Evolutionary conservation across 768 basidiomycete species (phyloP).

Genomic region (Pulveroboletus sp.): DNA sequence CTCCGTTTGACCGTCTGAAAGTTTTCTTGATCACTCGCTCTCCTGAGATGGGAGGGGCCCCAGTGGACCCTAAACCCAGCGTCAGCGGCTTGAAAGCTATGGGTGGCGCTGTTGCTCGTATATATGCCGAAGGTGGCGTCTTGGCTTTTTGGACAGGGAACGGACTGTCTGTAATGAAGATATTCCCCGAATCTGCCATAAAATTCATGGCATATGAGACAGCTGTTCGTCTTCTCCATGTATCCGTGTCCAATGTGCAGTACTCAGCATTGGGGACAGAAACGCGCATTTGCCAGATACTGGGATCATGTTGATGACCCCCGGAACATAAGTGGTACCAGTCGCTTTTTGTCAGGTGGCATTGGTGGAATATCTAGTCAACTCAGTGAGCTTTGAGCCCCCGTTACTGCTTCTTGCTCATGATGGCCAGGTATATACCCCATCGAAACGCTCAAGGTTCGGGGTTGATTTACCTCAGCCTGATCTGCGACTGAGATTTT

Average conservation of each 20-base stretch:
- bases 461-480: neutral
- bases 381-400: conserved; percentile 54
- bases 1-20: conserved; percentile 95
- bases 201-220: conserved; percentile 97
- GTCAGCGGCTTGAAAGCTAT: conserved; percentile 62
- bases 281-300: conserved; percentile 90
- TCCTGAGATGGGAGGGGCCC: conserved; percentile 61
- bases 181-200: conserved; percentile 97
- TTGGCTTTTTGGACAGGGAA: conserved; percentile 98
- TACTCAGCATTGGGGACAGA: conserved; percentile 44
- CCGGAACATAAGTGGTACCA: conserved; percentile 82
- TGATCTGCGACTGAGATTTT: conserved; percentile 3
- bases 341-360: conserved; percentile 92
- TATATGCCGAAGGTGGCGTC: conserved; percentile 87
- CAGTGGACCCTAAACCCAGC: conserved; percentile 39
- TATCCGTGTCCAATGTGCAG: conserved; percentile 7
- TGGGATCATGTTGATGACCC: conserved; percentile 88
- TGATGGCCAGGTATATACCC: conserved; percentile 79
- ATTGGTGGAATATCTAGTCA: conserved; percentile 94
- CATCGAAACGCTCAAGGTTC: conserved; percentile 90
- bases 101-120: conserved; percentile 63
- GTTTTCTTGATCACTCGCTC: conserved; percentile 92
- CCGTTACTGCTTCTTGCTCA: conserved; percentile 12
- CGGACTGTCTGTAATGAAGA: conserved; percentile 88
- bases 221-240: conserved; percentile 52